Base-by-base conservation (phyloP, 495 filamentous ascomycete genomes). In the Venustampulla echinocandica region DNA sequence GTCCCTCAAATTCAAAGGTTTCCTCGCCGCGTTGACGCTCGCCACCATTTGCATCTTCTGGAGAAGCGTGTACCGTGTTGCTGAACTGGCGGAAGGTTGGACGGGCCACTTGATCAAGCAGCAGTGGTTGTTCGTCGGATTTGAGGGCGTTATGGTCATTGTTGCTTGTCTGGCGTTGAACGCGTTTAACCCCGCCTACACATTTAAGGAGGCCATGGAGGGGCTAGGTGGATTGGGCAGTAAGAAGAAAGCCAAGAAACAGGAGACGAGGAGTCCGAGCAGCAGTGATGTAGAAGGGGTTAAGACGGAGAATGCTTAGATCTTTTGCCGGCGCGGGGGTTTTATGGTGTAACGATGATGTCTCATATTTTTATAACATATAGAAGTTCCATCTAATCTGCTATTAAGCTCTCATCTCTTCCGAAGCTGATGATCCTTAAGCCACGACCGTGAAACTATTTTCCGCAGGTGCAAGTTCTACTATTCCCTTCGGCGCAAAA, bases 91-190 rank as follows among this genome's bases (percentile, higher is more conserved):
- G 9, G 52, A 55, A 11, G 68, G 68, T 2, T 69, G 63, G 46
- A 35, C 49, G 3, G 61, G 67, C 1, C 23, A 46, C 20, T 23
- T 59, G 40, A 75, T 74, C 34, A 74, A 74, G 50, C 54, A 77
- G 23, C 63, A 82, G 56, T 54, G 64, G 32, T 52, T 67, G 4
- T 75, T 79, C 49, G 73, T 82, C 66, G 62, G 77, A 24, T 67
- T 82, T 24, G 78, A 82, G 56, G 70, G 76, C 14, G 61, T 69
- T 6, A 75, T 80, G 74, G 69, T 82, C 54, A 59, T 67, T 17
- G 56, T 77, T 41, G 75, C 77, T 3, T 59, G 60, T 6, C 49
- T 71, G 48, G 57, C 55, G 10, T 42, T 79, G 45, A 76, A 70
- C 11, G 50, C 65, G 6, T 63, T 67, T 15, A 67, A 76, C 50